phyloP scores from a whole-genome alignment of 2,329 filamentous ascomycete genomes.

The Metarhizium brunneum region DNA sequence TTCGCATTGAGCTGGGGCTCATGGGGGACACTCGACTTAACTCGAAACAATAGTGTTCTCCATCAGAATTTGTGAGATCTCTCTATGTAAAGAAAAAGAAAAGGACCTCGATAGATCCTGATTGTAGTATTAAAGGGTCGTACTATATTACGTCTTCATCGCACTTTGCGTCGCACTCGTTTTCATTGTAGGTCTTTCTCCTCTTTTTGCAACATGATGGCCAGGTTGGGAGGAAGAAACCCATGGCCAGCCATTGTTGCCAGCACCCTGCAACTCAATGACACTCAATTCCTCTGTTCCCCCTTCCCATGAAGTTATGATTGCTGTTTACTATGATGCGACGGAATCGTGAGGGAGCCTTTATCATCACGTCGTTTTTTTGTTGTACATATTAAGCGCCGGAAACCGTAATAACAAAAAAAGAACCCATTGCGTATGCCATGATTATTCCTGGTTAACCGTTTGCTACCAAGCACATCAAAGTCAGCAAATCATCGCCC shows the following conservation, averaged over 20 bases:
- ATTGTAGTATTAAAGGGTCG: not conserved
- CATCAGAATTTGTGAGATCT: not conserved
- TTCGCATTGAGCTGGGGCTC: not conserved
- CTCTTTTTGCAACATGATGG: not conserved
- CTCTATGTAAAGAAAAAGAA: not conserved
- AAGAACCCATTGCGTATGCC: not conserved
- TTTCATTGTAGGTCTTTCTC: not conserved
- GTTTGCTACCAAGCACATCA: slow-evolving; percentile 20
- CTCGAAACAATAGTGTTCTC: not conserved
- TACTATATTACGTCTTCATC: slow-evolving; percentile 1
- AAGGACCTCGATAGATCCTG: not conserved
- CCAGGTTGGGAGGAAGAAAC: not conserved
- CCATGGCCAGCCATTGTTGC: not conserved
- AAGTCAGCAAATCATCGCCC: not conserved
- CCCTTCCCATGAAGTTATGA: slow-evolving; percentile 10
- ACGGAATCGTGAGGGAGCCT: slow-evolving; percentile 10
- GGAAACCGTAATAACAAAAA: slow-evolving; percentile 2
- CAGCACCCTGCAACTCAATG: not conserved
- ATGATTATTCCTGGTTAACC: slow-evolving; percentile 22
- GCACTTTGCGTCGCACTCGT: not conserved
- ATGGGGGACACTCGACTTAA: not conserved
- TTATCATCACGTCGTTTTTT: slow-evolving; percentile 19
- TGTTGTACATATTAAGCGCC: slow-evolving; percentile 21
- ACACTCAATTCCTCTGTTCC: slow-evolving; percentile 4
- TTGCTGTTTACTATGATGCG: slow-evolving; percentile 17